Conservation (phyloP, 768 basidiomycete species). For the Phylloporus sp. region DNA sequence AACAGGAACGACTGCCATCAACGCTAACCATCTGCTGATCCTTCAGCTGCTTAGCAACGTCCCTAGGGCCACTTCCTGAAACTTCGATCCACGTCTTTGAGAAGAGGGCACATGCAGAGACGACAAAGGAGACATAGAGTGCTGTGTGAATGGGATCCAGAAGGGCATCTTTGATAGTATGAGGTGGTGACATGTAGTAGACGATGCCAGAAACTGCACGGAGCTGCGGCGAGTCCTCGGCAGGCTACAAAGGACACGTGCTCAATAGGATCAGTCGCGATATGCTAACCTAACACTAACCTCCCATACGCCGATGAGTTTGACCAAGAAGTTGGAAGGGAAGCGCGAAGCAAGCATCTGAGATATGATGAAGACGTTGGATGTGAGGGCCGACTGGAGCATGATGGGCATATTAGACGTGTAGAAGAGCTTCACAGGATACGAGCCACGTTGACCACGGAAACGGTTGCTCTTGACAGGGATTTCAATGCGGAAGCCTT, state of each 20-base stretch:
- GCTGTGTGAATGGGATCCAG: conserved; percentile 92
- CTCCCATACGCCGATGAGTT: conserved; percentile 97
- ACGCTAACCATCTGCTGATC: conserved; percentile 89
- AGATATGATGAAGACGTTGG: conserved; percentile 91
- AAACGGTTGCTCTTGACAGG: conserved; percentile 96
- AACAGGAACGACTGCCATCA: not conserved
- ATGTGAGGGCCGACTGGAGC: conserved; percentile 90
- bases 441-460: conserved; percentile 92
- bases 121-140: conserved; percentile 89
- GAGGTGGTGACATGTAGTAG: conserved; percentile 99
- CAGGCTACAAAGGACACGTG: conserved; percentile 54
- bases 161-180: conserved; percentile 82
- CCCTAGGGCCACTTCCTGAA: conserved; percentile 91
- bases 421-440: conserved; percentile 98
- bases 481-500: conserved; percentile 98
- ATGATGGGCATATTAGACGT: conserved; percentile 99
- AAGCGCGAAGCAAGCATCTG: conserved; percentile 94
- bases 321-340: conserved; percentile 87
- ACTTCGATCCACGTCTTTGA: conserved; percentile 99
- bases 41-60: conserved; percentile 97
- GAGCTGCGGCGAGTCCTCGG: conserved; percentile 92
- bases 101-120: conserved; percentile 93
- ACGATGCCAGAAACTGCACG: conserved; percentile 86
- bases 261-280: not conserved
- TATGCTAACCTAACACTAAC: conserved; percentile 39